Evolutionary conservation across 2,329 filamentous ascomycete genomes (phyloP), one percentile per base, ranked within the genome.

Genomic region (Monosporascus cannonballus): DNA sequence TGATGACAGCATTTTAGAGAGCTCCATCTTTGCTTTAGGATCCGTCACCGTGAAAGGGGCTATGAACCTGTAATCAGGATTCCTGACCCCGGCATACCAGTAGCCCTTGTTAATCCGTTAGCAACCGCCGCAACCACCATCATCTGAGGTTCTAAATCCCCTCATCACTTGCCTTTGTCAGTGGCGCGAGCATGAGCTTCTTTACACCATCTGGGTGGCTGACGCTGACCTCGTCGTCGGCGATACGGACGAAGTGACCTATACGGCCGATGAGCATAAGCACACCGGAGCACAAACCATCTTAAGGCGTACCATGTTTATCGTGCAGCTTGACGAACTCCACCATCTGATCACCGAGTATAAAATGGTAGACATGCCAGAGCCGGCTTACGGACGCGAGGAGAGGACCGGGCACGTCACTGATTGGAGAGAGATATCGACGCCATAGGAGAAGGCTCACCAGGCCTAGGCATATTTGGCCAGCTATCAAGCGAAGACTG

Each of bases 231-330:
- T 76, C 73, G 49, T 75, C 69, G 25, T 68, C 63, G 6, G 66
- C 64, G 34, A 76, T 73, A 17, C 74, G 71, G 30, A 76, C 69
- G 57, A 76, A 76, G 34, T 66, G 58, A 2, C 69, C 67, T 69
- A 44, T 18, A 27, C 42, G 22, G 9, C 20, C 18, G 2, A 36
- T 22, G 8, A 25, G 27, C 8, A 14, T 39, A 46, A 24, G n/a
- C 9, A 17, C 24, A 18, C 6, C 24, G 5, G 1, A 6, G 6
- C 42, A 2, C 8, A 17, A 15, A 27, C 4, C 20, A 25, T 27
- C 6, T 6, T 27, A 46, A 46, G 8, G 24, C 56, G 30, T 63
- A 70, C 71, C 71, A 58, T 73, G 65, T 54, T 71, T 65, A n/a
- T 68, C 59, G 55, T 73, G 73, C 20, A 70, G 59, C 22, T 59